Conservation (phyloP, 1,284 basidiomycete genomes). For the Ceratobasidium sp. region DNA sequence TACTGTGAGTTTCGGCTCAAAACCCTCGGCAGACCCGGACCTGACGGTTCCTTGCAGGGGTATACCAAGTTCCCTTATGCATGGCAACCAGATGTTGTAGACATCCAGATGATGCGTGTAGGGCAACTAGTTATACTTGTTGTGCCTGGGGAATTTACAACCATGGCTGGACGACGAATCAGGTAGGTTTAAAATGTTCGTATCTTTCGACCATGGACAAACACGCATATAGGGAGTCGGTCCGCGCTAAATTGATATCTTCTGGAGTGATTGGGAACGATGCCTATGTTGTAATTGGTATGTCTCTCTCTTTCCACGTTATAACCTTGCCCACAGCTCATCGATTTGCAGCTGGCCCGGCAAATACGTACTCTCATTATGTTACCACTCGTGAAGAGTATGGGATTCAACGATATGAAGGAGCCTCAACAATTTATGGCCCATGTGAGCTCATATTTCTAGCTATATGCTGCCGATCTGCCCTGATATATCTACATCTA, state of each 20-base stretch:
- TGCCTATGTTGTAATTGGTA: constrained; percentile 72
- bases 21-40: constrained; percentile 24
- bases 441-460: constrained; percentile 63
- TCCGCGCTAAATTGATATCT: constrained; percentile 71
- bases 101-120: constrained; percentile 82
- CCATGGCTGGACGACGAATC: constrained; percentile 64
- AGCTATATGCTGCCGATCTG: too few species aligned
- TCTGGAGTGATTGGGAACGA: constrained; percentile 69
- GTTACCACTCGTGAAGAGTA: constrained; percentile 79
- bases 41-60: constrained; percentile 59
- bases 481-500: background rate
- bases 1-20: constrained; percentile 59
- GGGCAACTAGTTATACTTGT: constrained; percentile 82
- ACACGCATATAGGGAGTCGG: constrained; percentile 60
- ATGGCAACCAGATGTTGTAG: constrained; percentile 80
- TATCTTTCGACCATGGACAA: background rate
- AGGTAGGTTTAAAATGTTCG: constrained; percentile 52
- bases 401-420: constrained; percentile 80
- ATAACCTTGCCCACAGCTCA: constrained; percentile 52
- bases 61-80: constrained; percentile 74
- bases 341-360: constrained; percentile 68
- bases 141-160: constrained; percentile 75
- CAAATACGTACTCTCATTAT: constrained; percentile 72
- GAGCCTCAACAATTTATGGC: constrained; percentile 83
- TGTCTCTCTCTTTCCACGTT: background rate